Evolutionary conservation across 495 filamentous ascomycete genomes (phyloP), one percentile per base, ranked within the genome.

Genomic region (Penicillium taxi): DNA sequence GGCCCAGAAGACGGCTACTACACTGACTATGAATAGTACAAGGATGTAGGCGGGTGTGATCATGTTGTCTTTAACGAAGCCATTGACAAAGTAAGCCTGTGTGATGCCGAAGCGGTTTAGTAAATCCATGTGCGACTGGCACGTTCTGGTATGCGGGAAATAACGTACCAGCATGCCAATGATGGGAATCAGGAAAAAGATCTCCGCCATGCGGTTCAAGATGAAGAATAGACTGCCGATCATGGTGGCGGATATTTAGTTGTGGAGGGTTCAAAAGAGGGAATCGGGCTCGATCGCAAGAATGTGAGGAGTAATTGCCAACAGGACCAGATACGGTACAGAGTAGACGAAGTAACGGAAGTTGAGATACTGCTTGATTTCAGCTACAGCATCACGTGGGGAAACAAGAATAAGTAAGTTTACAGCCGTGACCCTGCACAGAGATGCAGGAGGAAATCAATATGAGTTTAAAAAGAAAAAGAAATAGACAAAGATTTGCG

Each of bases 21-120:
- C 80, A 26, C 81, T 81, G 55, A 84, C 78, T 63, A 95, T 94
- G 77, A 95, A 95, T 45, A 95, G 78, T 41, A 93, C 72, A 15
- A 95, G 79, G 63, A 93, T 81, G 65, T 79, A 84, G 45, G 67
- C 57, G 1, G 88, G 88, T 8, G 85, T 90, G 35, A 94, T 73
- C 42, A 63, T 48, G 67, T 91, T 87, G 43, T 64, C 57, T 41
- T 73, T 63, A 41, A 78, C 66, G 66, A 79, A 88, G 55, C 72
- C 70, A 63, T 90, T 55, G 52, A 95, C 82, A 56, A 94, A 93
- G 49, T 76, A 94, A 53, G 82, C 74, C 52, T 73, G 37, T 35
- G 26, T 24, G 24, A 13, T 32, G 5, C 9, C 14, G 34, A 26
- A n/a, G 12, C 16, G 19, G 20, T 27, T 20, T 26, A 9, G n/a